phyloP scores from a whole-genome alignment of 257 asterid genomes.

The Voacanga thouarsii region DNA sequence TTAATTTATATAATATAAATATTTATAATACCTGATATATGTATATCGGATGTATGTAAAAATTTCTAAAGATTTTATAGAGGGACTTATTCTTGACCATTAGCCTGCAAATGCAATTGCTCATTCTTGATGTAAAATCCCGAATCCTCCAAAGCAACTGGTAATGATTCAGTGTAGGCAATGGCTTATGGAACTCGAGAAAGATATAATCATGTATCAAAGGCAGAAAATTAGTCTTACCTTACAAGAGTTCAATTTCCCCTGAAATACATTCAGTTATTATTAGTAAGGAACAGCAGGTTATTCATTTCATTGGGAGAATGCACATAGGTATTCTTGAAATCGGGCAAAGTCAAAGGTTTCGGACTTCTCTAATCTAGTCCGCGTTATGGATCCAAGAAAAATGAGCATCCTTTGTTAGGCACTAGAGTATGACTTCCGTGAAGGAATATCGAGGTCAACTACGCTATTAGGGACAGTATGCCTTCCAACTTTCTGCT shows the following conservation, averaged over 20 bases:
- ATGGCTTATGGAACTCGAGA: background rate
- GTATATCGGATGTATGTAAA: too few species aligned
- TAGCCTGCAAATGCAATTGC: background rate
- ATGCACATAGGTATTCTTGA: background rate
- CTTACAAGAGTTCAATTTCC: background rate
- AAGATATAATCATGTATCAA: background rate
- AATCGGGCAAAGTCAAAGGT: conserved; percentile 4
- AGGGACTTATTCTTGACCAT: background rate
- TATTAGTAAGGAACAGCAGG: background rate
- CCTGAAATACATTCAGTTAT: too few species aligned
- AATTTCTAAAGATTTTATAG: too few species aligned
- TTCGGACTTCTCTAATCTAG: background rate
- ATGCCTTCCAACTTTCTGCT: conserved; percentile 22
- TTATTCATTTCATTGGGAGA: background rate
- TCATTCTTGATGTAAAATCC: background rate
- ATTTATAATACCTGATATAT: too few species aligned
- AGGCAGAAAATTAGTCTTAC: background rate
- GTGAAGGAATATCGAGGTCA: conserved; percentile 25
- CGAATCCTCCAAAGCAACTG: background rate
- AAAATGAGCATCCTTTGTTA: conserved; percentile 10
- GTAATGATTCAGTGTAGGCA: background rate
- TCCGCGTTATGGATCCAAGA: background rate
- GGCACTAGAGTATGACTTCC: conserved; percentile 52
- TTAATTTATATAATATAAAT: too few species aligned
- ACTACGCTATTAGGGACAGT: conserved; percentile 25